Evolutionary conservation across 805 yeast species (phyloP).

Genomic region (Candida hungchunana): DNA sequence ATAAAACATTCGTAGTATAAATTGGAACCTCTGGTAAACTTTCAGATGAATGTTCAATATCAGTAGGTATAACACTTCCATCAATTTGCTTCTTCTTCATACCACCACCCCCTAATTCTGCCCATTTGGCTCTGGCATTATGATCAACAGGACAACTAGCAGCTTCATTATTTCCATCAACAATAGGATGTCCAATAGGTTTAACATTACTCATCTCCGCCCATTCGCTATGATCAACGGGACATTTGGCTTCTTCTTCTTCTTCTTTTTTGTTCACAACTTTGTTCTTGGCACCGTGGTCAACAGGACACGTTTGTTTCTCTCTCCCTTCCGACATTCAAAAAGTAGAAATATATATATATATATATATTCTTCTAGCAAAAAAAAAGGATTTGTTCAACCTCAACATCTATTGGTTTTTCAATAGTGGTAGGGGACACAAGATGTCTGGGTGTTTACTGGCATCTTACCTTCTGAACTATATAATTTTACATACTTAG

Average conservation of each 20-base stretch:
- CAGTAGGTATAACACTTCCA: slow-evolving; percentile 18
- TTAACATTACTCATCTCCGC: slow-evolving; percentile 32
- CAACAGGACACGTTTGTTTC: slow-evolving; percentile 47
- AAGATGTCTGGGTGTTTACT: no score
- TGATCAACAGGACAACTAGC: slow-evolving; percentile 66
- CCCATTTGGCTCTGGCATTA: slow-evolving; percentile 53
- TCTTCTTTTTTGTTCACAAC: slow-evolving; percentile 15
- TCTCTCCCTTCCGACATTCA: no score
- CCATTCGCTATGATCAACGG: slow-evolving; percentile 69
- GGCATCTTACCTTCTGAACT: no score
- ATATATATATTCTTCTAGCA: no score
- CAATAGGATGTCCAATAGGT: slow-evolving; percentile 4
- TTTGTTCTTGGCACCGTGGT: slow-evolving; percentile 40
- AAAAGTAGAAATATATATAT: no score
- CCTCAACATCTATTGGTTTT: no score
- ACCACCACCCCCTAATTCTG: slow-evolving; percentile 30
- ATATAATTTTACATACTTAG: no score
- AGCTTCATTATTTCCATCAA: not conserved
- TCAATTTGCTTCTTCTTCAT: slow-evolving; percentile 14
- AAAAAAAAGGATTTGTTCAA: no score
- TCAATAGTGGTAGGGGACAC: no score
- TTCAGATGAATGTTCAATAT: slow-evolving; percentile 42
- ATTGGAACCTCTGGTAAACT: slow-evolving; percentile 33
- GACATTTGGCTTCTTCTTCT: slow-evolving; percentile 44
- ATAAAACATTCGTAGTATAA: slow-evolving; percentile 32